Evolutionary conservation across 1,284 basidiomycete species (phyloP).

Genomic region (Termitomyces sp.): DNA sequence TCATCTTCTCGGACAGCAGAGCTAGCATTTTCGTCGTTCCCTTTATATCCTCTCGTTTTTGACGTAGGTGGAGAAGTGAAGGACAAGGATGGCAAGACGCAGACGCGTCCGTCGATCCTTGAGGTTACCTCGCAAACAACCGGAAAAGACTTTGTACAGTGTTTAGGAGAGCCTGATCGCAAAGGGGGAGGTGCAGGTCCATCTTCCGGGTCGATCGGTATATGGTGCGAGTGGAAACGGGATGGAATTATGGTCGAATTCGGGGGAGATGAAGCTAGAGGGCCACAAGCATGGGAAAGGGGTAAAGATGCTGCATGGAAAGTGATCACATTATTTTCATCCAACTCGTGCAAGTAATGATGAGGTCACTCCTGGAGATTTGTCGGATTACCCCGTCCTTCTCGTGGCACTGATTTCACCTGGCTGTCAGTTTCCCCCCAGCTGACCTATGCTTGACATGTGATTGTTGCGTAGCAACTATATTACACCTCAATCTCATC

Average conservation of each 20-base stretch:
- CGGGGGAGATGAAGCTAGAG: slow-evolving; percentile 68
- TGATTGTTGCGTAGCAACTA: slow-evolving; percentile 1
- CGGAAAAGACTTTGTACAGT: slow-evolving; percentile 71
- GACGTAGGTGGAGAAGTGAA: slow-evolving; percentile 31
- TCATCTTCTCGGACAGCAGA: slow-evolving; percentile 35
- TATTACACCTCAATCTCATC: slow-evolving; percentile 1
- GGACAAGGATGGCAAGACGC: slow-evolving; percentile 31
- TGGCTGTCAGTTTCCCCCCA: not conserved
- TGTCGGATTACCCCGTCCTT: not conserved
- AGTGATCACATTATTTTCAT: slow-evolving; percentile 61
- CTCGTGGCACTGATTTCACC: not conserved
- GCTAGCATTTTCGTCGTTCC: slow-evolving; percentile 50
- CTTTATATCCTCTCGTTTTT: slow-evolving; percentile 43
- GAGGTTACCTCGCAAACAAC: slow-evolving; percentile 46
- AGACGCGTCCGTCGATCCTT: slow-evolving; percentile 35
- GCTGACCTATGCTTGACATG: slow-evolving; percentile 2
- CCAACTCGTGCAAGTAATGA: slow-evolving; percentile 8
- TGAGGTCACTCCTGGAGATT: not conserved
- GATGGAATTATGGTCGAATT: slow-evolving; percentile 81
- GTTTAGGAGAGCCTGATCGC: slow-evolving; percentile 76
- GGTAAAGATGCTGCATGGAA: slow-evolving; percentile 78
- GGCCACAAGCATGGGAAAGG: slow-evolving; percentile 79
- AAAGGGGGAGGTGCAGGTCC: slow-evolving; percentile 85
- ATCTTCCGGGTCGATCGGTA: slow-evolving; percentile 77
- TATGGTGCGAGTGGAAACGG: slow-evolving; percentile 88